phyloP scores from a whole-genome alignment of 441 rosid species.

The Croton setiger region DNA sequence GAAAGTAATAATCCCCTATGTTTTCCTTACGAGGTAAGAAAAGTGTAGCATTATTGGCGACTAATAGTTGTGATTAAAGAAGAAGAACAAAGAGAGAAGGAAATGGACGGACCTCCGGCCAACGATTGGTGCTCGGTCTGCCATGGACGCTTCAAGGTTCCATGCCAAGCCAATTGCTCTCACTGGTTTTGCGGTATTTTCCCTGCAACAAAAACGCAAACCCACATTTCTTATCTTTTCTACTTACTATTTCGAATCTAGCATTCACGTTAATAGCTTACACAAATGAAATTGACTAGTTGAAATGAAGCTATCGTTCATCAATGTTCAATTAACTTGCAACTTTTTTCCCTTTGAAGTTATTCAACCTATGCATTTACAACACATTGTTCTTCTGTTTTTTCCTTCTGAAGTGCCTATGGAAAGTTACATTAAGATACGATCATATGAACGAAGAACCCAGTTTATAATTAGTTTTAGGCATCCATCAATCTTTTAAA shows the following conservation, averaged over 20 bases:
- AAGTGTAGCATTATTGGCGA: no score
- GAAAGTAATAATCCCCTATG: no score
- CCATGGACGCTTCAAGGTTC: constrained; percentile 60
- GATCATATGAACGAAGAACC: not conserved
- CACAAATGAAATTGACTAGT: not conserved
- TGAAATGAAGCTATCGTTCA: not conserved
- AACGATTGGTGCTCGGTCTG: constrained; percentile 72
- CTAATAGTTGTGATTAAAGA: no score
- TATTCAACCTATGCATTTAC: no score
- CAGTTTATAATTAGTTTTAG: not conserved
- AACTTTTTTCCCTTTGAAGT: no score
- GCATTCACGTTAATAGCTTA: not conserved
- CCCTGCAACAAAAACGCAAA: not conserved
- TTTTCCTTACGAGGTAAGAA: no score
- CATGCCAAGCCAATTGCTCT: constrained; percentile 94
- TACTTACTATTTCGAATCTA: not conserved
- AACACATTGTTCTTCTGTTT: no score
- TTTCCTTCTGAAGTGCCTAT: no score
- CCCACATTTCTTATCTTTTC: not conserved
- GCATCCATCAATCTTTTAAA: not conserved
- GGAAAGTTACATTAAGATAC: not conserved
- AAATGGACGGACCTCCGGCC: constrained; percentile 65
- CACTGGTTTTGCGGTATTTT: constrained; percentile 89
- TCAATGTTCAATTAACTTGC: not conserved
- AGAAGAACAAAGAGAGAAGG: not conserved